These are phyloP conservation scores for Rhypophila decipiens DNA, from an alignment of 495 filamentous ascomycete species.

Conservation along the genomic window DNA sequence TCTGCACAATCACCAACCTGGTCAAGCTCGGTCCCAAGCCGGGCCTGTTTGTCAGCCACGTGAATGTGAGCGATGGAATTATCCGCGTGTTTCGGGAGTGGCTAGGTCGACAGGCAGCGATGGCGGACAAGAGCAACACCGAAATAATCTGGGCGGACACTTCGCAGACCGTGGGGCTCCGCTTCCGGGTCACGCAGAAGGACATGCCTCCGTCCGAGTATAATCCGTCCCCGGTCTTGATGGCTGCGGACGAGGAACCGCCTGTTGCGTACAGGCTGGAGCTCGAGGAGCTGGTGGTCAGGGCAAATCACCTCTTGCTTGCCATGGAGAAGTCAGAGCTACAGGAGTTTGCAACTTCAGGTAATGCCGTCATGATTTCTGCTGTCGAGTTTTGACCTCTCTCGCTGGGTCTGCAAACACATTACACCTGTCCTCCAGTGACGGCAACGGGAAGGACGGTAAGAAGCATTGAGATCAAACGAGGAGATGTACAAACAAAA, in stretches of 20 bases:
- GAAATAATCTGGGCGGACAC: conserved; percentile 54
- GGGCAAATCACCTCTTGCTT: conserved; percentile 52
- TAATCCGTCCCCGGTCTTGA: conserved; percentile 29
- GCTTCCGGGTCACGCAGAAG: conserved; percentile 41
- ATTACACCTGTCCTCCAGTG: too few species aligned
- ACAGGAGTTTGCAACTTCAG: conserved; percentile 42
- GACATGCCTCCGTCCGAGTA: conserved; percentile 19
- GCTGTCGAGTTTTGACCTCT: not conserved
- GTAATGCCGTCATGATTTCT: conserved; percentile 52
- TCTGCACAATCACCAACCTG: conserved; percentile 60
- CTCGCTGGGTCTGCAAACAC: not conserved
- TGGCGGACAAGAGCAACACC: not conserved
- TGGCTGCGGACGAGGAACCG: conserved; percentile 48
- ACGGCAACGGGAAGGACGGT: too few species aligned
- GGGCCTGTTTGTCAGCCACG: conserved; percentile 53
- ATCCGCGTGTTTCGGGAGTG: conserved; percentile 63
- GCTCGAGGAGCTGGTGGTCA: conserved; percentile 58
- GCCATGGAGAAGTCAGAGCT: conserved; percentile 50
- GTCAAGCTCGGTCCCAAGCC: conserved; percentile 57
- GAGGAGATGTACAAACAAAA: too few species aligned
- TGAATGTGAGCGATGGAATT: conserved; percentile 57
- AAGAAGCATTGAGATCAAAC: too few species aligned
- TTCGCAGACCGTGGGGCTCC: conserved; percentile 49
- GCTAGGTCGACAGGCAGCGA: conserved; percentile 43
- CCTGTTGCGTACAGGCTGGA: conserved; percentile 55